Evolutionary conservation across 1,284 basidiomycete species (phyloP).

Genomic region (Mrakiaceae sp.): DNA sequence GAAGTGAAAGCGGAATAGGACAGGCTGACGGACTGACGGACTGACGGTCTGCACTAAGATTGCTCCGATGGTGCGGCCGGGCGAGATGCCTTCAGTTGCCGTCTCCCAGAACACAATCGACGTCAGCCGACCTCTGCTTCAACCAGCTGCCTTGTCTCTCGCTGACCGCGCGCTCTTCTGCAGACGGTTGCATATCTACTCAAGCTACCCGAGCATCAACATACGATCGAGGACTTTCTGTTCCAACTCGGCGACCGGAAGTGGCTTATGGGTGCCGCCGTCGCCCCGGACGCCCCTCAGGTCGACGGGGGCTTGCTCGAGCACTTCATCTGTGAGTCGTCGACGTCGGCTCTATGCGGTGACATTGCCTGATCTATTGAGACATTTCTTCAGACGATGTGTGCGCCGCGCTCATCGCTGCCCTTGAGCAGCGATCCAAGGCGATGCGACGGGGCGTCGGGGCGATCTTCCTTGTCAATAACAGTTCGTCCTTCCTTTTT

Average conservation of each 20-base stretch:
- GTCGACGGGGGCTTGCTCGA: conserved; percentile 33
- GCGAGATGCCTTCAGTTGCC: conserved; percentile 1
- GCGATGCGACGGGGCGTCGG: conserved; percentile 27
- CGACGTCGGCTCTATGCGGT: background rate
- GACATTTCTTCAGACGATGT: conserved; percentile 26
- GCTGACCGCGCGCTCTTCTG: background rate
- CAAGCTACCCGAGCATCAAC: conserved; percentile 27
- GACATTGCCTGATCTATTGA: background rate
- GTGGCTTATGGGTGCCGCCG: conserved; percentile 36
- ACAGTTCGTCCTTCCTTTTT: conserved; percentile 25
- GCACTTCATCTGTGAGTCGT: conserved; percentile 30
- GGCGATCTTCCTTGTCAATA: conserved; percentile 33
- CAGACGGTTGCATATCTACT: conserved; percentile 32
- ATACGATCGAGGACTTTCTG: conserved; percentile 27
- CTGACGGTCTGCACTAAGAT: background rate
- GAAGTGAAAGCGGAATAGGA: background rate
- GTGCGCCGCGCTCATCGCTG: conserved; percentile 29
- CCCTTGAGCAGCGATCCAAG: conserved; percentile 26
- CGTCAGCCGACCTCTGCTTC: background rate
- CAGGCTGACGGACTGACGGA: background rate
- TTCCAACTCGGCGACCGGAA: conserved; percentile 31
- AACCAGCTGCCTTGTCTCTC: background rate
- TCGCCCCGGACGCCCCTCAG: conserved; percentile 22
- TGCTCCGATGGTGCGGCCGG: background rate
- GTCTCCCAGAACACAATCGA: background rate